A percentile compares a stretch with the other conserved stretches of the same genome.
These are phyloP conservation scores for Blumeria graminis DNA, from an alignment of 2,329 filamentous ascomycete genomes.

Conservation along the genomic window DNA sequence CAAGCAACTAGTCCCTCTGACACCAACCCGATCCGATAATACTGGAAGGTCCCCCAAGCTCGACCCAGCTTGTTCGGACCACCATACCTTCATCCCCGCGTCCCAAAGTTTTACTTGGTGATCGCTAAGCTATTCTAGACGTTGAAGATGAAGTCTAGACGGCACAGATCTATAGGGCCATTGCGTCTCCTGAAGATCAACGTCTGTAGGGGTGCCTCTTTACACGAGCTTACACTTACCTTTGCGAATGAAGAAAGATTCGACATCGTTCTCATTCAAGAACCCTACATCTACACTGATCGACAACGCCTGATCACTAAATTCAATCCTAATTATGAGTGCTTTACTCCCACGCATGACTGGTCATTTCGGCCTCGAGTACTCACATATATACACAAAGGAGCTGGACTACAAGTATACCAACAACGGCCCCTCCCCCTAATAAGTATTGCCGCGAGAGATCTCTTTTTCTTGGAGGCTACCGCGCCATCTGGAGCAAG, in stretches of 20 bases:
- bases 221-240: not conserved
- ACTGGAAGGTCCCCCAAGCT: not conserved
- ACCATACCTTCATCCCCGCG: not conserved
- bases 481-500: not conserved
- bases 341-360: not conserved
- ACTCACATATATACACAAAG: not conserved
- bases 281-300: not conserved
- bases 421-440: not conserved
- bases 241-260: not conserved
- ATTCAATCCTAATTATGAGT: not conserved
- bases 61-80: not conserved
- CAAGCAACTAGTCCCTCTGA: not conserved
- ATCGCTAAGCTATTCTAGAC: not conserved
- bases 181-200: not conserved
- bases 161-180: not conserved
- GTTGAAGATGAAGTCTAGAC: not conserved
- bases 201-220: not conserved
- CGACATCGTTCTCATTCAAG: not conserved
- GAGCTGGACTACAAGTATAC: not conserved
- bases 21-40: not conserved
- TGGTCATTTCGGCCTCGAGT: not conserved
- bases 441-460: not conserved
- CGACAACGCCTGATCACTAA: not conserved
- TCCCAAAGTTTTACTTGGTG: not conserved
- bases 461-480: not conserved